Conservation (phyloP, 352 stramenopile genomes). For the Phytopythium boreale region DNA sequence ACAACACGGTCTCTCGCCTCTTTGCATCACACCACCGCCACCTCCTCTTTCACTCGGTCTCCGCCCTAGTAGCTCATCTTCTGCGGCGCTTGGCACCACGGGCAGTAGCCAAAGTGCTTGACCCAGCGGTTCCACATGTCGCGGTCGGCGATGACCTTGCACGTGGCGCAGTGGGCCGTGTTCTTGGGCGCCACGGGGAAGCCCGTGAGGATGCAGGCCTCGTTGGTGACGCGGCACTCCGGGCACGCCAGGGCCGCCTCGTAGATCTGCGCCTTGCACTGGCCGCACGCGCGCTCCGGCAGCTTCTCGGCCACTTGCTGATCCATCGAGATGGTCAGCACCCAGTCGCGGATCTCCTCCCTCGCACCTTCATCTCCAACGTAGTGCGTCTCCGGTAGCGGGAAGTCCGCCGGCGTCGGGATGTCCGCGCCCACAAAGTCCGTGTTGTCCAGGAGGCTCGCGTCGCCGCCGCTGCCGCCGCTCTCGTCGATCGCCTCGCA, state of each 20-base stretch:
- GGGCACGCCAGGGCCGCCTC: conserved; percentile 74
- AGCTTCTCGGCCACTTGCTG: conserved; percentile 91
- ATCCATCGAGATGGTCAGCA: conserved; percentile 95
- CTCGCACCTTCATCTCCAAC: conserved; percentile 76
- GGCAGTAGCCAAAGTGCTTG: conserved; percentile 81
- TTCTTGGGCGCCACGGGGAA: conserved; percentile 86
- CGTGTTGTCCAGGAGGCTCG: conserved; percentile 88
- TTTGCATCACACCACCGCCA: background rate
- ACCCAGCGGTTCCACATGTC: conserved; percentile 91
- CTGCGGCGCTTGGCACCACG: conserved; percentile 77
- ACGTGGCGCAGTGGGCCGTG: conserved; percentile 87
- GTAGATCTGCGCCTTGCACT: conserved; percentile 87
- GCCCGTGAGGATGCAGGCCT: conserved; percentile 90
- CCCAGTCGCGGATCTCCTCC: conserved; percentile 95
- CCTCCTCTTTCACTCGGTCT: background rate
- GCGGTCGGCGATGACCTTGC: conserved; percentile 81
- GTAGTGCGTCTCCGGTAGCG: conserved; percentile 72
- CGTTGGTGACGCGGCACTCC: conserved; percentile 70
- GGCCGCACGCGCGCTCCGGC: conserved; percentile 62
- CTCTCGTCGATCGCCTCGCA: conserved; percentile 93
- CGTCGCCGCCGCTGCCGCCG: conserved; percentile 29
- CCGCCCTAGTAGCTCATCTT: conserved; percentile 77
- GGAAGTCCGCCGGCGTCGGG: conserved; percentile 76
- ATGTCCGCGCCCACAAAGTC: conserved; percentile 94
- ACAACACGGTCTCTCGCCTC: background rate